A percentile compares a stretch with the other conserved stretches of the same genome.
Evolutionary conservation across 768 basidiomycete species (phyloP).

Genomic region (Lyophyllum semitale): DNA sequence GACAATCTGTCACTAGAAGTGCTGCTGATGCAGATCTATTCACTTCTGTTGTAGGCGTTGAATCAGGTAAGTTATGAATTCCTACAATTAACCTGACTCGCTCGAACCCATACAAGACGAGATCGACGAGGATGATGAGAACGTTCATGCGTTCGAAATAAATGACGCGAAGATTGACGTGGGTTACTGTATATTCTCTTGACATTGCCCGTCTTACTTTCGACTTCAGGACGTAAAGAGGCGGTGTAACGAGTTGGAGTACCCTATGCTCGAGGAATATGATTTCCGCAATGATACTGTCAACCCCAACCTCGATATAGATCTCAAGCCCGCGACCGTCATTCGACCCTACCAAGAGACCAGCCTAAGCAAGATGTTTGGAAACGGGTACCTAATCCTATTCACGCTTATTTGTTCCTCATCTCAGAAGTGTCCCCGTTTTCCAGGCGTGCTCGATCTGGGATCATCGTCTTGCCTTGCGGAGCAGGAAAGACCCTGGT

Average conservation of each 20-base stretch:
- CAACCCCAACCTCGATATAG: constrained; percentile 97
- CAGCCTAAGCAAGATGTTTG: constrained; percentile 98
- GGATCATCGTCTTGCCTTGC: constrained; percentile 97
- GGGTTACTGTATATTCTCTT: constrained; percentile 21
- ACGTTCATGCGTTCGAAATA: constrained; percentile 96
- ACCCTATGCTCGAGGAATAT: constrained; percentile 98
- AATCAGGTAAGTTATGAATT: constrained; percentile 58
- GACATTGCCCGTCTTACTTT: constrained; percentile 2
- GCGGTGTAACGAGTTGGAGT: constrained; percentile 94
- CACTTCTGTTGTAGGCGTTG: constrained; percentile 95
- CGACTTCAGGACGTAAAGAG: constrained; percentile 84
- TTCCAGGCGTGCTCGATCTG: constrained; percentile 90
- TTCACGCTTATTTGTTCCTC: constrained; percentile 1
- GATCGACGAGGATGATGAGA: constrained; percentile 96
- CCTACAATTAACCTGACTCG: neutral
- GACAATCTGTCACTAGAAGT: constrained; percentile 20
- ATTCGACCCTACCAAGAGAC: constrained; percentile 99
- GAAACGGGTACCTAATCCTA: constrained; percentile 75
- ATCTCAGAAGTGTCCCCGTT: constrained; percentile 13
- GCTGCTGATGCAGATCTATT: constrained; percentile 77
- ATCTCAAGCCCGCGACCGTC: constrained; percentile 95
- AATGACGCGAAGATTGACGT: constrained; percentile 93
- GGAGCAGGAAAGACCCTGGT: constrained; percentile 99
- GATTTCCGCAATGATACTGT: constrained; percentile 97
- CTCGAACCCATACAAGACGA: constrained; percentile 59